phyloP scores from a whole-genome alignment of 78 protist genomes.

The Dictyostelium discoideum region DNA sequence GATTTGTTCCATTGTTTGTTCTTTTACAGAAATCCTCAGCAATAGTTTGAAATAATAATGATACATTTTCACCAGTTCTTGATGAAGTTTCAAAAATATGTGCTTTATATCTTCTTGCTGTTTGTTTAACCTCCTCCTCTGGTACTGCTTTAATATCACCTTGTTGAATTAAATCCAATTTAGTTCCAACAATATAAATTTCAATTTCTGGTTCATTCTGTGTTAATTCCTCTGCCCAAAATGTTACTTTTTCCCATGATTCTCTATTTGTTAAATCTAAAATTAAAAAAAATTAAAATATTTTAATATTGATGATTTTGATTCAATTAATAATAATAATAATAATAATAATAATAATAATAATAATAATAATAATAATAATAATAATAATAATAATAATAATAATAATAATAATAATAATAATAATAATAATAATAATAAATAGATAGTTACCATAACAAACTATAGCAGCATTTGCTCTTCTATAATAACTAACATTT shows the following conservation, averaged over 20 bases:
- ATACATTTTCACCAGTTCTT: constrained; percentile 54
- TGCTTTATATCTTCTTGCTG: constrained; percentile 27
- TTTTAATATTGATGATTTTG: not conserved
- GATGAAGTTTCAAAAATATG: constrained; percentile 50
- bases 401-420: too few relatives aligned
- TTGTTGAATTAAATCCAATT: constrained; percentile 51
- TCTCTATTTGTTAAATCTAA: constrained; percentile 37
- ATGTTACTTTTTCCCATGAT: constrained; percentile 64
- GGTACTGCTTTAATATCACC: constrained; percentile 29
- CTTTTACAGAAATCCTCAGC: constrained; percentile 31
- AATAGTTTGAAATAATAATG: constrained; percentile 12
- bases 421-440: too few relatives aligned
- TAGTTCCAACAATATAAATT: constrained; percentile 64
- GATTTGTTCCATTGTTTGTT: constrained; percentile 3
- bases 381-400: too few relatives aligned
- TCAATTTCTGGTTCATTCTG: constrained; percentile 70
- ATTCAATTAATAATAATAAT: too few relatives aligned
- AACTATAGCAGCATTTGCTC: constrained; percentile 75
- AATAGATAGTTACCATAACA: constrained; percentile 38
- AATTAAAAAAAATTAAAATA: not conserved
- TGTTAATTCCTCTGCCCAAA: constrained; percentile 65
- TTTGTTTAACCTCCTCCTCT: not conserved
- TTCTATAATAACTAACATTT: constrained; percentile 68
- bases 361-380: too few relatives aligned
- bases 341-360: too few relatives aligned